Evolutionary conservation across 164 flowering plant genomes (phyloP), one percentile per base, ranked within the genome.

Genomic region (Vitis riparia): DNA sequence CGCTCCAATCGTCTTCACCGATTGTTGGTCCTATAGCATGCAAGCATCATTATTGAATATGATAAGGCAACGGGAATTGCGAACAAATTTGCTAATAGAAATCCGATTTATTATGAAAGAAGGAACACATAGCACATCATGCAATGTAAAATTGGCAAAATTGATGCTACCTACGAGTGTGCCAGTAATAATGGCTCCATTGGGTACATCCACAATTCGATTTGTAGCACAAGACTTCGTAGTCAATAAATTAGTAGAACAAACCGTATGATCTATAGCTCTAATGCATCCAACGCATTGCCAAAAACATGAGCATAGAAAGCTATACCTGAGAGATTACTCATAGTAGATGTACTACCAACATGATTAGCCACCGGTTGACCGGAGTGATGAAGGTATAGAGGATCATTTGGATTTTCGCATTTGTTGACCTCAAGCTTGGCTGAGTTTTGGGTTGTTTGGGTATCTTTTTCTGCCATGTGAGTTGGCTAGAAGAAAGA

Each of bases 121-220:
- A 23, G 81, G 72, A 2, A 71, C 77, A 65, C 71, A 70, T 0
- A 73, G 68, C 44, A 78, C 81, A 74, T 77, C 51, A 32, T 70
- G 63, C 30, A 73, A 51, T 23, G 12, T 12, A 27, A 76, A 64
- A 49, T 64, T 2, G 5, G 14, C 50, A 65, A 37, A 67, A 50
- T 60, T 63, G 19, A 59, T 59, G 55, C n/a, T 64, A 44, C 62
- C 74, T 47, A 55, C 23, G 23, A 0, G 23, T 19, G 23, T 19
- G 23, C 1, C 23, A 19, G 23, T 19, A 1, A 19, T 19, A 19
- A 19, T 19, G 23, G 23, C 23, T 19, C 23, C 23, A 19, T 19
- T 0, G 23, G 23, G 23, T 19, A 19, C 1, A 19, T 19, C 23
- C 23, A 19, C 23, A 19, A 19, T 19, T 19, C 23, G 23, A 19